Conservation (phyloP, 371 early-diverging fungal species). For the Haplosporangium sp. region DNA sequence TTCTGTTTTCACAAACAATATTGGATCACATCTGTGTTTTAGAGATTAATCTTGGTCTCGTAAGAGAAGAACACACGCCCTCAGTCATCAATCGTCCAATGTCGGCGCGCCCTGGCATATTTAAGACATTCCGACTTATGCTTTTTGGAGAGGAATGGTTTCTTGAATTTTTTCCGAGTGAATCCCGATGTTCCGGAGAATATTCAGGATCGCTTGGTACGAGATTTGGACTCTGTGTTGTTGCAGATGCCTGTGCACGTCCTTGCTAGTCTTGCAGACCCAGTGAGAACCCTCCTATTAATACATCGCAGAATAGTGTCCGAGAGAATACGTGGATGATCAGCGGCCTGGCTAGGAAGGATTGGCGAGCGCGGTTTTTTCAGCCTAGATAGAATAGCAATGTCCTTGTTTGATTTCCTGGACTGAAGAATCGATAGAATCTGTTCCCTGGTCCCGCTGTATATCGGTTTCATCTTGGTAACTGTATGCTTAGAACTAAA, state of each 20-base stretch:
- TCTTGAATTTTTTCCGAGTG: conserved; percentile 4
- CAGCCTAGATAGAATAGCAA: conserved; percentile 8
- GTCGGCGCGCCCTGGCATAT: conserved; percentile 21
- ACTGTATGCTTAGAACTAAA: not conserved
- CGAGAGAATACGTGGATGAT: not conserved
- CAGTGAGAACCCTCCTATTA: not conserved
- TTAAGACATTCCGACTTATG: conserved; percentile 13
- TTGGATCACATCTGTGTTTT: no score
- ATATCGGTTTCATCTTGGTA: not conserved
- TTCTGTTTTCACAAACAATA: no score
- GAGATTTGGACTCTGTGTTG: not conserved
- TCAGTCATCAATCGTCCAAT: conserved; percentile 44
- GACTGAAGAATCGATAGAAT: conserved; percentile 4
- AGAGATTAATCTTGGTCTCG: conserved; percentile 35
- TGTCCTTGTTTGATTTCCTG: not conserved
- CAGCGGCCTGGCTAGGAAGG: not conserved
- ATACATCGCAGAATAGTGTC: not conserved
- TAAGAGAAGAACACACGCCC: conserved; percentile 43
- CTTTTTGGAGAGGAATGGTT: conserved; percentile 5
- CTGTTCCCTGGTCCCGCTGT: not conserved
- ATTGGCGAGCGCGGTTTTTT: conserved; percentile 3
- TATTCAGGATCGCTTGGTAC: not conserved
- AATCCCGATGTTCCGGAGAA: conserved; percentile 1
- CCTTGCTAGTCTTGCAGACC: not conserved
- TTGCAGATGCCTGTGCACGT: not conserved